Evolutionary conservation across 2,329 filamentous ascomycete species (phyloP), one percentile per base, ranked within the genome.

Genomic region (Aspergillus alliaceus): DNA sequence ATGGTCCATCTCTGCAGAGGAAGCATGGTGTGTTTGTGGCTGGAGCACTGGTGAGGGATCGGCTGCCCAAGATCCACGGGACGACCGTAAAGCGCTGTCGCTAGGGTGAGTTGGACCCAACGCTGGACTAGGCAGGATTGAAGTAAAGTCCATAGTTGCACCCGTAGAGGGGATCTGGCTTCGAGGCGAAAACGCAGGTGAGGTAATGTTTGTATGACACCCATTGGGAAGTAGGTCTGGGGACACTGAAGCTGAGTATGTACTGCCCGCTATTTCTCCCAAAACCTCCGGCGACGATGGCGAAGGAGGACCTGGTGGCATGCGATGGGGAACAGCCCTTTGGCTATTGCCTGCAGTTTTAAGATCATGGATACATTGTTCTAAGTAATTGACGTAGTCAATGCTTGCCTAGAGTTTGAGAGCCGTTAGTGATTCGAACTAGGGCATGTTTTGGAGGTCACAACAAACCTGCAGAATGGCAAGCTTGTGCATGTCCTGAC

Each of bases 401-500:
- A 98, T 98, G 47, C 92, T 95, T 5, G 93, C 93, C 92, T 96
- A 62, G 1, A 40, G 18, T 11, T 25, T 60, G 1, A 31, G 31
- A 11, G 34, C 34, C 42, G 27, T 59, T 48, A 64, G 59, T 37
- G 6, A 32, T 25, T 11, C 51, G 18, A 42, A 42, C 18, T 57
- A 47, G 9, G 29, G 44, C 47, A 47, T 20, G 24, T 5, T 27
- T n/a, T 27, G 4, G n/a, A 31, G 65, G 56, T 49, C 12, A 46
- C 25, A 25, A 74, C 82, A 62, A 73, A 96, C 93, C 85, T 97
- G 92, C 51, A 98, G 78, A 65, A 98, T 97, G 15, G 93, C 92
- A 56, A 98, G 79, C 77, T 99, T 99, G 75, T 98, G 95, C 95
- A 98, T 98, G 69, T 98, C 93, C 64, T 88, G 85, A 6, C 92